These are phyloP conservation scores for Corchorus olitorius DNA, from an alignment of 345 rosid species.

Conservation along the genomic window DNA sequence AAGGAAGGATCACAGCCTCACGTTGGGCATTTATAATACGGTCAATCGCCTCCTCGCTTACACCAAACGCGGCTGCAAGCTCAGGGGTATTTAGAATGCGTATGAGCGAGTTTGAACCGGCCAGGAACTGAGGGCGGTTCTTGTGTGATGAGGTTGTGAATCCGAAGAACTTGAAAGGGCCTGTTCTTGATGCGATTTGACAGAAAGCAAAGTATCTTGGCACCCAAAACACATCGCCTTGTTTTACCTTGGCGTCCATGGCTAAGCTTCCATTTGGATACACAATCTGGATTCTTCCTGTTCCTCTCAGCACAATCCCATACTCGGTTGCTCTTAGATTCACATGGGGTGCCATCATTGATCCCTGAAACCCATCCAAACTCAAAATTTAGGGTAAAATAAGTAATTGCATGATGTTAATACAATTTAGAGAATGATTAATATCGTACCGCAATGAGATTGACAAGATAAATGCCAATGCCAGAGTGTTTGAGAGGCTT, in stretches of 20 bases:
- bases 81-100: constrained; percentile 43
- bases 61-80: constrained; percentile 63
- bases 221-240: constrained; percentile 77
- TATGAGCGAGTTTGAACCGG: constrained; percentile 62
- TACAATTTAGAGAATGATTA: constrained; percentile 25
- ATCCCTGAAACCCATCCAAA: constrained; percentile 46
- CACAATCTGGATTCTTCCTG: constrained; percentile 69
- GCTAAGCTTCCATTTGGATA: constrained; percentile 80
- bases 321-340: constrained; percentile 86
- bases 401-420: background rate
- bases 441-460: constrained; percentile 73
- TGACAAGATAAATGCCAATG: constrained; percentile 68
- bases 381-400: too few species aligned
- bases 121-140: constrained; percentile 87
- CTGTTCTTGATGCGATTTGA: constrained; percentile 66
- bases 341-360: constrained; percentile 96
- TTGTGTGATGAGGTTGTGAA: constrained; percentile 78
- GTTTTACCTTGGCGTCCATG: constrained; percentile 48
- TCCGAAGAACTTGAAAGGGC: constrained; percentile 73
- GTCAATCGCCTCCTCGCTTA: constrained; percentile 41
- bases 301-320: constrained; percentile 69
- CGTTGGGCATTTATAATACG: constrained; percentile 45
- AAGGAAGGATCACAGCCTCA: constrained; percentile 71
- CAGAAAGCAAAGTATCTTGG: constrained; percentile 89
- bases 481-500: constrained; percentile 65